phyloP scores from a whole-genome alignment of 768 basidiomycete genomes.

The Phaffia tasmanica region DNA sequence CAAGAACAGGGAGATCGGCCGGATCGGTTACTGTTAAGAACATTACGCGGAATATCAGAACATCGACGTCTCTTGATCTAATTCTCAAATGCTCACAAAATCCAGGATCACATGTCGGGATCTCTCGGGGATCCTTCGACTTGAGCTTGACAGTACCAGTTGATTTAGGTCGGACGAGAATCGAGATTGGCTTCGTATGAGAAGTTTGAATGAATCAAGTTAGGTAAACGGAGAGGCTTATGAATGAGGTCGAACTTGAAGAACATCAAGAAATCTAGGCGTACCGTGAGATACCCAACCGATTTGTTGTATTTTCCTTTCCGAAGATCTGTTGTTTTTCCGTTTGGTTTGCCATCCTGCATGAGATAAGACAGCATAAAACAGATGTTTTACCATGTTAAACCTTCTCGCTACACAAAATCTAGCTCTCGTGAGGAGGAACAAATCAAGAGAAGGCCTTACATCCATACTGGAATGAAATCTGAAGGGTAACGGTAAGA shows the following conservation, averaged over 20 bases:
- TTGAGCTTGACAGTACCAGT: conserved; percentile 18
- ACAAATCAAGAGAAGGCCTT: not conserved
- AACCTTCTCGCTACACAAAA: too few species aligned
- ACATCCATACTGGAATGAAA: conserved; percentile 22
- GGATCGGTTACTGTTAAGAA: conserved; percentile 13
- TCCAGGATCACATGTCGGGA: conserved; percentile 14
- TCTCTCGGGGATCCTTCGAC: conserved; percentile 5
- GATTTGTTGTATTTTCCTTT: conserved; percentile 24
- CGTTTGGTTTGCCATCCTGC: conserved; percentile 24
- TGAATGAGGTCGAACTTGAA: not conserved
- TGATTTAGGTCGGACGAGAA: conserved; percentile 17
- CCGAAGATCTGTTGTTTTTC: conserved; percentile 10
- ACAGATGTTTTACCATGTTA: not conserved
- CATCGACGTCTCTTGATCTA: too few species aligned
- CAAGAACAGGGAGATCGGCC: conserved; percentile 14
- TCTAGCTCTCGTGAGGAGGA: too few species aligned
- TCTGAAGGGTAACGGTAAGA: conserved; percentile 21
- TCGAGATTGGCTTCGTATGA: conserved; percentile 16
- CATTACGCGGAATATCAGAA: not conserved
- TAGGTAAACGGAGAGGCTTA: too few species aligned
- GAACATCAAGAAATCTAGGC: not conserved
- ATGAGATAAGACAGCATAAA: not conserved
- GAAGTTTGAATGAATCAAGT: not conserved
- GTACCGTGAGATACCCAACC: conserved; percentile 22
- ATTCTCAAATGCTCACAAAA: conserved; percentile 8